These are phyloP conservation scores for Aphanomyces cochlioides DNA, from an alignment of 352 stramenopile genomes.

Conservation along the genomic window DNA sequence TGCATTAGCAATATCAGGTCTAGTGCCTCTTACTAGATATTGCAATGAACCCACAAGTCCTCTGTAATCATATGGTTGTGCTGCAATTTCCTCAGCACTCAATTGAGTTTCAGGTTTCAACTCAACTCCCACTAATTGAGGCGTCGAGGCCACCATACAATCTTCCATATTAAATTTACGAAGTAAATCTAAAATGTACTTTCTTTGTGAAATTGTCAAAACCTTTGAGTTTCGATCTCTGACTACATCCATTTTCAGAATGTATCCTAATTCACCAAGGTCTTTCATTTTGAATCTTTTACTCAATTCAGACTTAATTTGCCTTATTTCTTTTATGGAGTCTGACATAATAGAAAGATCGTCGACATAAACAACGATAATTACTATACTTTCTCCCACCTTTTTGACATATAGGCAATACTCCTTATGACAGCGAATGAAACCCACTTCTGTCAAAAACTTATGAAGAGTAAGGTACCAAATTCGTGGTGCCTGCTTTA, in stretches of 20 bases:
- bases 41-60: too few species aligned
- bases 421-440: neutral
- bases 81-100: neutral
- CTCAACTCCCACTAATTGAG: too few species aligned
- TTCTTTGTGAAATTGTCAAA: neutral
- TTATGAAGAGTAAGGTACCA: neutral
- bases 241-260: conserved; percentile 31
- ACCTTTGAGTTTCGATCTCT: neutral
- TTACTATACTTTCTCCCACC: neutral
- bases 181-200: too few species aligned
- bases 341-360: too few species aligned
- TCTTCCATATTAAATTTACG: too few species aligned
- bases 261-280: conserved; percentile 19
- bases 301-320: conserved; percentile 32
- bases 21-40: neutral
- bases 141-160: too few species aligned
- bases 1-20: conserved; percentile 37
- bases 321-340: conserved; percentile 20
- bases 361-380: too few species aligned
- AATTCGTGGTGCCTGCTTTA: neutral
- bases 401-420: conserved; percentile 1
- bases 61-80: neutral
- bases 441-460: neutral
- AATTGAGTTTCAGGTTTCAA: too few species aligned
- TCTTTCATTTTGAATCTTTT: conserved; percentile 39